Evolutionary conservation across 2,329 filamentous ascomycete species (phyloP).

Genomic region (Cladosporium sp.): DNA sequence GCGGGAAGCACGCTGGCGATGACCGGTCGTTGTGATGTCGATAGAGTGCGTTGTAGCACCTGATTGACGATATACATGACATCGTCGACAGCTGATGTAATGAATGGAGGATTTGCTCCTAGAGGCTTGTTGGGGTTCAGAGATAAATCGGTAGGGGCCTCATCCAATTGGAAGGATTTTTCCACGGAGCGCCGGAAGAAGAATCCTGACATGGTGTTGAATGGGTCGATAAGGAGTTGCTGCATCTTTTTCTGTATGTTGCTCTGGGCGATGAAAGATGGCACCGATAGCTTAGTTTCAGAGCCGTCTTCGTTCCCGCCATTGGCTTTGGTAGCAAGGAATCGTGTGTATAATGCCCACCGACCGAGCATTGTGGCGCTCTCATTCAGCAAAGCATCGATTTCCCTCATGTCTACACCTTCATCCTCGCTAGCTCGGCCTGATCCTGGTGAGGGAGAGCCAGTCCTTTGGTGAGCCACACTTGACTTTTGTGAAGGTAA

Average conservation of each 20-base stretch:
- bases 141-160: conserved; percentile 76
- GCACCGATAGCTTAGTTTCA: conserved; percentile 57
- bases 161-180: conserved; percentile 95
- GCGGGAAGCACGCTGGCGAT: conserved; percentile 76
- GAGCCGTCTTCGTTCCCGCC: conserved; percentile 50
- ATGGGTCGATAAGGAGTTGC: conserved; percentile 72
- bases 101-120: conserved; percentile 78
- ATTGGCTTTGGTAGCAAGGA: conserved; percentile 70
- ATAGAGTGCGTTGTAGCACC: conserved; percentile 80
- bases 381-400: conserved; percentile 84
- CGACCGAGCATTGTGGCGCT: conserved; percentile 88
- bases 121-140: conserved; percentile 72
- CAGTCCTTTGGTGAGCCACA: conserved; percentile 57
- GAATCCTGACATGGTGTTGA: conserved; percentile 91
- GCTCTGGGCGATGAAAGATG: conserved; percentile 74
- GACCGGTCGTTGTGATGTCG: conserved; percentile 79
- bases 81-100: conserved; percentile 94
- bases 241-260: conserved; percentile 77
- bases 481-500: conserved; percentile 68
- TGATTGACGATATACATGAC: conserved; percentile 99
- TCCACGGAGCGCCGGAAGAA: conserved; percentile 96
- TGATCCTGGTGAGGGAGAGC: conserved; percentile 67
- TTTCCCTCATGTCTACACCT: conserved; percentile 92
- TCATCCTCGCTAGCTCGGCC: conserved; percentile 78
- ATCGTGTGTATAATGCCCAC: conserved; percentile 90